These are phyloP conservation scores for Helotiales sp. DNA, from an alignment of 2,329 filamentous ascomycete genomes.

Conservation along the genomic window DNA sequence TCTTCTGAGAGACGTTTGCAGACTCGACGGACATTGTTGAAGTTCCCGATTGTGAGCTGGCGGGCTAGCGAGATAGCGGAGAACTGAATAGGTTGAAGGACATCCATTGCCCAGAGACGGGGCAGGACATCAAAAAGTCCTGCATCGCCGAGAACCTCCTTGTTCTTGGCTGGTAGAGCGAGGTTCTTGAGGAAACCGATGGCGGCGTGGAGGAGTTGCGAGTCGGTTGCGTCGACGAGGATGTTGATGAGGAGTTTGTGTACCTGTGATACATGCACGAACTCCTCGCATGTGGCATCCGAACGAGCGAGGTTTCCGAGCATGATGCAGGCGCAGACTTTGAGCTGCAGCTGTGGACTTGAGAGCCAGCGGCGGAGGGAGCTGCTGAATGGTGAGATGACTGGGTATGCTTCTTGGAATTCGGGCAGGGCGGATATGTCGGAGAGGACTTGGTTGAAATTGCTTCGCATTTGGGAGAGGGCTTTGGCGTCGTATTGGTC, in stretches of 20 bases:
- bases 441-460: slow-evolving; percentile 56
- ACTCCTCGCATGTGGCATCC: slow-evolving; percentile 56
- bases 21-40: slow-evolving; percentile 57
- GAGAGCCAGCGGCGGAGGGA: slow-evolving; percentile 56
- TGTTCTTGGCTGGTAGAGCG: slow-evolving; percentile 62
- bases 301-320: slow-evolving; percentile 67
- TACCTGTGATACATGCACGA: slow-evolving; percentile 53
- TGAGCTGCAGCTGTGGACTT: slow-evolving; percentile 50
- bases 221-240: slow-evolving; percentile 50
- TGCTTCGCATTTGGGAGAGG: slow-evolving; percentile 54
- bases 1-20: slow-evolving; percentile 50
- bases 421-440: slow-evolving; percentile 56
- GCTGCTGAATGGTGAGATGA: slow-evolving; percentile 50
- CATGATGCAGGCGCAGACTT: slow-evolving; percentile 63
- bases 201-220: slow-evolving; percentile 60
- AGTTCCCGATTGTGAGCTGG: slow-evolving; percentile 59
- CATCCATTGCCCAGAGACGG: slow-evolving; percentile 58
- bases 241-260: slow-evolving; percentile 52
- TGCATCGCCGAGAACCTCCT: slow-evolving; percentile 52
- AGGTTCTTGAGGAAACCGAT: slow-evolving; percentile 69
- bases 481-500: slow-evolving; percentile 53
- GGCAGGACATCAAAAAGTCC: slow-evolving; percentile 57
- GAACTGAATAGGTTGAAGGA: slow-evolving; percentile 63
- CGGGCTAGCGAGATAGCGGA: slow-evolving; percentile 62
- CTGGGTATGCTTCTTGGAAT: slow-evolving; percentile 51